Evolutionary conservation across 495 filamentous ascomycete genomes (phyloP), one percentile per base, ranked within the genome.

Genomic region (Lichenothelia convexa): DNA sequence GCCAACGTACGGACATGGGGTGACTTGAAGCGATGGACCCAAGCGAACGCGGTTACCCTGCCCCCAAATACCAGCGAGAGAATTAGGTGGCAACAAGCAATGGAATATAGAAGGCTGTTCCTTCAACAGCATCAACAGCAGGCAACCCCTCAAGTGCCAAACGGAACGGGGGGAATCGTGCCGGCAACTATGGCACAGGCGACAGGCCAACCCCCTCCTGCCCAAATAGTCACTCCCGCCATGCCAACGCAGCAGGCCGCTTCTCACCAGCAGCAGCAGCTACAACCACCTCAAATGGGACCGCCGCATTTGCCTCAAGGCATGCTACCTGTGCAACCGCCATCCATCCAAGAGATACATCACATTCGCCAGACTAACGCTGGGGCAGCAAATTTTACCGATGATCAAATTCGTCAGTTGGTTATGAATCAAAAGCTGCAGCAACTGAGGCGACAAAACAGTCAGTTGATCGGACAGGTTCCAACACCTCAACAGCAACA

Each of bases 1-100:
- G 65, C 64, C 12, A 54, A 74, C 2, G 54, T 78, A 13, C 77
- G 71, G 48, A 75, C 71, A 38, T 91, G 81, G 81, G 65, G 63
- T 19, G 70, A 78, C 34, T 57, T 91, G 0, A 85, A 81, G 50
- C 55, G 69, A 27, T 79, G 67, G 62, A 56, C 70, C 1, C 34
- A 42, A 1, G 48, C 60, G 31, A 75, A 73, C 44, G 58, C 58
- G n/a, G 60, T 62, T 21, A 48, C 42, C 4, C 27, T 62, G 12
- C 47, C 51, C 3, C 47, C 57, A 2, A 48, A 60, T 1, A 59
- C 65, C 19, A 32, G 64, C 5, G 46, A 56, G 9, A 59, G 62
- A 31, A 39, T 83, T 2, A 50, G 11, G 16, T 26, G 29, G 30
- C 39, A 68, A 2, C 75, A 82, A 39, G 56, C 56, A 17, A 48